These are phyloP conservation scores for Zoysia japonica DNA, from an alignment of 176 grass and related monocot species.

Conservation along the genomic window DNA sequence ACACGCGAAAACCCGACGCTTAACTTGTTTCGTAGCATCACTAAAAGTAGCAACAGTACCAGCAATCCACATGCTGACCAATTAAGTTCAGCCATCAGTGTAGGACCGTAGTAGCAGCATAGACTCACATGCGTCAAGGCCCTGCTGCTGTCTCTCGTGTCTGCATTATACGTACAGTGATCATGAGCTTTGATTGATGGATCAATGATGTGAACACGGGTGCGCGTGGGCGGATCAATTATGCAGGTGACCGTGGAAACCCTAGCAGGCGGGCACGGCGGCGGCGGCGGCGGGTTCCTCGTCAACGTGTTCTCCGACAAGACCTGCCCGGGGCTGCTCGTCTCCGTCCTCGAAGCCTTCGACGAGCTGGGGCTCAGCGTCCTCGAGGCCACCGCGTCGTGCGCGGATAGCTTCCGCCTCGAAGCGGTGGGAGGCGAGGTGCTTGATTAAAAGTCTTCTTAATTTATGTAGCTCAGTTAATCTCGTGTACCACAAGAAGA, in stretches of 20 bases:
- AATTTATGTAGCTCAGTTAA: no score
- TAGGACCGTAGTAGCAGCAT: neutral
- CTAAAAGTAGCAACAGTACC: neutral
- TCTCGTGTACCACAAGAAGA: neutral
- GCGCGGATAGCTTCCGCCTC: conserved; percentile 76
- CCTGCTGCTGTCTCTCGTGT: neutral
- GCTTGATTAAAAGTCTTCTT: no score
- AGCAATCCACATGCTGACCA: conserved; percentile 22
- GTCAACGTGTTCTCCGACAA: conserved; percentile 77
- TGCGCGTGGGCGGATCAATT: no score
- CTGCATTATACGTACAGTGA: conserved; percentile 6
- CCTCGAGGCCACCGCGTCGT: conserved; percentile 78
- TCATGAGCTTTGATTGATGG: conserved; percentile 11
- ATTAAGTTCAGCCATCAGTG: neutral
- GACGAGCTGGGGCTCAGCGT: conserved; percentile 90
- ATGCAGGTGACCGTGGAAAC: conserved; percentile 87
- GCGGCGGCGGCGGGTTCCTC: conserved; percentile 60
- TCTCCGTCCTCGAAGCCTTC: conserved; percentile 77
- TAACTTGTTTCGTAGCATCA: conserved; percentile 11
- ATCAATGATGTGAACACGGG: conserved; percentile 4
- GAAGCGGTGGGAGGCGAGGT: conserved; percentile 72
- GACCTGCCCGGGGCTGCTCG: conserved; percentile 85
- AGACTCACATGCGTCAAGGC: conserved; percentile 20
- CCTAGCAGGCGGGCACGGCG: conserved; percentile 38
- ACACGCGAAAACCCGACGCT: neutral